Evolutionary conservation across 352 stramenopile species (phyloP).

Genomic region (Halophytophthora batemanensis): DNA sequence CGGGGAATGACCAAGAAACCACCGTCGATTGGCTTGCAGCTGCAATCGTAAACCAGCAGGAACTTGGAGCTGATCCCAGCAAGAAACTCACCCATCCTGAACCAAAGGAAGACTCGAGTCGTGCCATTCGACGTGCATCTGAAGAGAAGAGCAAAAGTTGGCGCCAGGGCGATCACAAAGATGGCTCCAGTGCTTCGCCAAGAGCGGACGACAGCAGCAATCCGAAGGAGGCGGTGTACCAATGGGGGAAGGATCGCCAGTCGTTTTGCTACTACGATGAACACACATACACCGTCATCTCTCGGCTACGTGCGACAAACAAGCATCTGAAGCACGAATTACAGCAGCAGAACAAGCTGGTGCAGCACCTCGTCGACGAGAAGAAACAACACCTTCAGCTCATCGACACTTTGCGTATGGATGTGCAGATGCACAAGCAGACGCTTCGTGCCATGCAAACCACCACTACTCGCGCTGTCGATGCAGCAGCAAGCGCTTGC

Average conservation of each 20-base stretch:
- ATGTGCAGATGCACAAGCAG: slow-evolving; percentile 51
- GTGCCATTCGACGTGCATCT: no score
- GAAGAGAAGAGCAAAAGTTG: no score
- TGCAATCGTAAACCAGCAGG: neutral
- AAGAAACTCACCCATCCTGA: neutral
- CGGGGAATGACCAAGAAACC: slow-evolving; percentile 1
- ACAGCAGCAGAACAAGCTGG: slow-evolving; percentile 49
- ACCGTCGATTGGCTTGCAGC: slow-evolving; percentile 1
- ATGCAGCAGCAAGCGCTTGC: neutral
- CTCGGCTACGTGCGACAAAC: slow-evolving; percentile 43
- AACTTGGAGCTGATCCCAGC: neutral
- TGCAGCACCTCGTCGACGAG: slow-evolving; percentile 41
- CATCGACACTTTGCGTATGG: slow-evolving; percentile 40
- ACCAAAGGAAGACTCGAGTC: no score
- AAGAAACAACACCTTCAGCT: slow-evolving; percentile 41
- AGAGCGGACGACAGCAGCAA: slow-evolving; percentile 2
- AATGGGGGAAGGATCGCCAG: slow-evolving; percentile 15
- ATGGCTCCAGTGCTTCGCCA: no score
- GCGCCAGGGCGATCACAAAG: no score
- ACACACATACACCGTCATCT: slow-evolving; percentile 51
- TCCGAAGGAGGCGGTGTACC: slow-evolving; percentile 3
- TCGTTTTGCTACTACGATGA: slow-evolving; percentile 46
- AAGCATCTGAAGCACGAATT: slow-evolving; percentile 42
- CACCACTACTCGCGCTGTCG: neutral
- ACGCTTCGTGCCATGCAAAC: slow-evolving; percentile 31